Conservation (phyloP, 352 stramenopile genomes). For the Saprolegnia parasitica region DNA sequence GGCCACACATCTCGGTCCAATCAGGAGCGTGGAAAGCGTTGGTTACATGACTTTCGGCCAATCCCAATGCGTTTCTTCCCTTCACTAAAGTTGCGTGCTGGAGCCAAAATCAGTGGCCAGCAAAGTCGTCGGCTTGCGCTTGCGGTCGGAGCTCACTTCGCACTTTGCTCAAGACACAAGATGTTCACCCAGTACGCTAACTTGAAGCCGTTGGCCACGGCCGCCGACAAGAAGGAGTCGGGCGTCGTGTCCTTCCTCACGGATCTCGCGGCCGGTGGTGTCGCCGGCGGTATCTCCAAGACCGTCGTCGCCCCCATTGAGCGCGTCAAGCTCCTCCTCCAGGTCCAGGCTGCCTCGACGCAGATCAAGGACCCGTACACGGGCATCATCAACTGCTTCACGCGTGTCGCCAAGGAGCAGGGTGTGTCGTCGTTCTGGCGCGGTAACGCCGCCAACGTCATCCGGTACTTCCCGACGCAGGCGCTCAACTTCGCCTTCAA, state of each 20-base stretch:
- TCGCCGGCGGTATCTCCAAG: slow-evolving; percentile 88
- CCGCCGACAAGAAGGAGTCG: slow-evolving; percentile 44
- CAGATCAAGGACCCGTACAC: slow-evolving; percentile 93
- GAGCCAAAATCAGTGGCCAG: slow-evolving; percentile 22
- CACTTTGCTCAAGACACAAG: slow-evolving; percentile 24
- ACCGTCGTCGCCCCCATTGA: slow-evolving; percentile 87
- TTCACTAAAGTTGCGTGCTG: not conserved
- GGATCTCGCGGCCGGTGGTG: slow-evolving; percentile 80
- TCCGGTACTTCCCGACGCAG: slow-evolving; percentile 91
- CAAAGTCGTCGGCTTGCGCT: not conserved
- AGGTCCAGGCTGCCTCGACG: slow-evolving; percentile 86
- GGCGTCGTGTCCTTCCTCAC: slow-evolving; percentile 59
- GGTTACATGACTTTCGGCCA: no score
- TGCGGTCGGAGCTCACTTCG: slow-evolving; percentile 1
- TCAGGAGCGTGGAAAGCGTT: no score
- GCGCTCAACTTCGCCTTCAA: slow-evolving; percentile 92
- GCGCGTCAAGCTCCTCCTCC: slow-evolving; percentile 89
- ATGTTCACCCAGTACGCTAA: slow-evolving; percentile 23
- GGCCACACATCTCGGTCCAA: no score
- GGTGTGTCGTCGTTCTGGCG: slow-evolving; percentile 87
- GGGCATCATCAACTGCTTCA: slow-evolving; percentile 87
- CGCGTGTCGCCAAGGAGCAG: slow-evolving; percentile 86
- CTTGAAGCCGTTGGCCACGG: slow-evolving; percentile 67
- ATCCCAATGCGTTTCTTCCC: no score
- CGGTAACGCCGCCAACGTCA: slow-evolving; percentile 89